Percentiles rank a stretch among this genome's conserved stretches.
These are phyloP conservation scores for Gymnopus androsaceus DNA, from an alignment of 1,284 basidiomycete species.

Conservation along the genomic window DNA sequence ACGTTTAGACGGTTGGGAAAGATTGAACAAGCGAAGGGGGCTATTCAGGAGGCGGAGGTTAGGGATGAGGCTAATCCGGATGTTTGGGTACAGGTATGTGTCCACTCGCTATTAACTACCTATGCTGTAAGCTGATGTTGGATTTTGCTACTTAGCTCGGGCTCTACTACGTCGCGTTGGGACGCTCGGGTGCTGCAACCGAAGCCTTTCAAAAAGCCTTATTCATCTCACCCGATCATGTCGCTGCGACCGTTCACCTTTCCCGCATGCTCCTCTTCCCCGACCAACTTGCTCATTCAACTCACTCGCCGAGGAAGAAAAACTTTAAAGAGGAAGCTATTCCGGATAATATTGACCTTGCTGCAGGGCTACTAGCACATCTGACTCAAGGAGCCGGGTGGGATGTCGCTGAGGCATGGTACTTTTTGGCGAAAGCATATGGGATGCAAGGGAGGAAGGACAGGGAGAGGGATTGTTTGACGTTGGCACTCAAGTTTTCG, in stretches of 20 bases:
- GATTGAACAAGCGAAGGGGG: constrained; percentile 85
- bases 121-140: background rate
- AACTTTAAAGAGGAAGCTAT: constrained; percentile 22
- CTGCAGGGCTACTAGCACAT: constrained; percentile 67
- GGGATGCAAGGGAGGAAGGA: constrained; percentile 71
- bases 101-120: constrained; percentile 6
- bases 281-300: constrained; percentile 11
- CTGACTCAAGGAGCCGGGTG: constrained; percentile 72
- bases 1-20: constrained; percentile 90
- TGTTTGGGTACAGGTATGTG: constrained; percentile 89
- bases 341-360: constrained; percentile 69
- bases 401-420: constrained; percentile 94
- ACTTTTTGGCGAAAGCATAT: constrained; percentile 80
- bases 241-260: constrained; percentile 77
- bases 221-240: constrained; percentile 76
- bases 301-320: background rate
- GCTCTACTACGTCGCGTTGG: constrained; percentile 66
- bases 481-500: constrained; percentile 72
- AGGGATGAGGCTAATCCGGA: constrained; percentile 84
- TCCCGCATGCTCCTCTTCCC: constrained; percentile 72
- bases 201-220: constrained; percentile 83
- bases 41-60: constrained; percentile 95
- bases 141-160: constrained; percentile 58
- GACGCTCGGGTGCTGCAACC: constrained; percentile 61
- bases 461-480: constrained; percentile 75